A percentile compares a stretch with the other conserved stretches of the same genome.
These are phyloP conservation scores for Colletotrichum noveboracense DNA, from an alignment of 2,329 filamentous ascomycete species.

Conservation along the genomic window DNA sequence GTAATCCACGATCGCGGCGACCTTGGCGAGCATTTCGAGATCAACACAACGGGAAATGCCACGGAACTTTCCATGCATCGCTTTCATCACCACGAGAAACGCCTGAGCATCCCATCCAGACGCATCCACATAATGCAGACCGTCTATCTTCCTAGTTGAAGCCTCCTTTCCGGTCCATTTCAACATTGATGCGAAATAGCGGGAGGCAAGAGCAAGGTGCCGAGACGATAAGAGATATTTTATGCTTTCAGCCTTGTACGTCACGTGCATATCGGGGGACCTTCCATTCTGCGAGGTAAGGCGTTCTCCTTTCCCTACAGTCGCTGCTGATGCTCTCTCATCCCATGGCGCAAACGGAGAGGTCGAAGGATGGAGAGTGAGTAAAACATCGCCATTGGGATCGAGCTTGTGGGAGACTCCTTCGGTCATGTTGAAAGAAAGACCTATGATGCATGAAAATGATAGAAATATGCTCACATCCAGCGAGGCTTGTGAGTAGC, in stretches of 20 bases:
- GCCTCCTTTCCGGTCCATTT: conserved; percentile 19
- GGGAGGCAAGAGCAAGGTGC: conserved; percentile 23
- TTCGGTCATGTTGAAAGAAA: not conserved
- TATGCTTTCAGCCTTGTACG: not conserved
- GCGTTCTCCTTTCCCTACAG: not conserved
- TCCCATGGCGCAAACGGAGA: not conserved
- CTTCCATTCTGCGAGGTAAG: not conserved
- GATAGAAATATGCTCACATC: not conserved
- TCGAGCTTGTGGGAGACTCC: not conserved
- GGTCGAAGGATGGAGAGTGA: not conserved
- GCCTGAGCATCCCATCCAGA: conserved; percentile 31
- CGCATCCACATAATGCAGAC: conserved; percentile 4
- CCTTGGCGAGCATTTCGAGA: conserved; percentile 28
- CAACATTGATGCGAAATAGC: conserved; percentile 15
- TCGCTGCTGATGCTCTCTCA: not conserved
- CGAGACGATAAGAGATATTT: not conserved
- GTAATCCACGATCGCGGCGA: conserved; percentile 34
- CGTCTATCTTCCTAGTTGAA: not conserved
- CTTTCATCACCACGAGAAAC: conserved; percentile 30
- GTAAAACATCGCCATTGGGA: not conserved
- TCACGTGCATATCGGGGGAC: not conserved
- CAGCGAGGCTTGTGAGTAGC: not conserved
- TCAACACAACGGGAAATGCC: conserved; percentile 24
- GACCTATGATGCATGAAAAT: not conserved
- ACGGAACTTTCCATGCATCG: conserved; percentile 29